These are phyloP conservation scores for Podospora conica DNA, from an alignment of 495 filamentous ascomycete genomes.

Conservation along the genomic window DNA sequence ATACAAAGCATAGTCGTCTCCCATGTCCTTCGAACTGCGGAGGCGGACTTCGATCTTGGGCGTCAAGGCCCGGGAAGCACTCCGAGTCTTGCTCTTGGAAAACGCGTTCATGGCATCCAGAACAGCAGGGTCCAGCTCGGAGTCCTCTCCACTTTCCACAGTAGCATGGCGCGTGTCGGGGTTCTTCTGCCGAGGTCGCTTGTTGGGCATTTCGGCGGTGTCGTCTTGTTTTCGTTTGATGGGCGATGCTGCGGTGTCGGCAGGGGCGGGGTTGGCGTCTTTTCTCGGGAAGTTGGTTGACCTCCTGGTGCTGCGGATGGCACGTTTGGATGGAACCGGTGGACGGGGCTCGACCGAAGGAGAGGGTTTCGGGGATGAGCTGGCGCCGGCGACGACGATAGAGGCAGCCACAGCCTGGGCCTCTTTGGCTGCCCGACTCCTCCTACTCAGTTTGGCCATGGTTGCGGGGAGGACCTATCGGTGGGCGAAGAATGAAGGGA, in stretches of 20 bases:
- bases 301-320: not conserved
- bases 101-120: not conserved
- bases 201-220: not conserved
- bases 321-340: not conserved
- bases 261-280: not conserved
- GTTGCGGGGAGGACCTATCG: not conserved
- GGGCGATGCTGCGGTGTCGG: not conserved
- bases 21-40: not conserved
- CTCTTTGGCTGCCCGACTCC: not conserved
- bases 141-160: not conserved
- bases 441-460: not conserved
- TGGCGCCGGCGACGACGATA: not conserved
- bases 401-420: not conserved
- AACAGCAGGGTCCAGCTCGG: not conserved
- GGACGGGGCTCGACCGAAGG: not conserved
- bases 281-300: not conserved
- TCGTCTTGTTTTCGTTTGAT: not conserved
- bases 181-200: not conserved
- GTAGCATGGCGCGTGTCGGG: not conserved
- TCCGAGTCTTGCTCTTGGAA: not conserved
- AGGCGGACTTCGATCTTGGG: not conserved
- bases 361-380: not conserved
- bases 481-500: not conserved
- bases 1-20: not conserved
- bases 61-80: not conserved